A percentile compares a stretch with the other conserved stretches of the same genome.
phyloP scores from a whole-genome alignment of 2,329 filamentous ascomycete genomes.

The Penicillium aurantiogriseum region DNA sequence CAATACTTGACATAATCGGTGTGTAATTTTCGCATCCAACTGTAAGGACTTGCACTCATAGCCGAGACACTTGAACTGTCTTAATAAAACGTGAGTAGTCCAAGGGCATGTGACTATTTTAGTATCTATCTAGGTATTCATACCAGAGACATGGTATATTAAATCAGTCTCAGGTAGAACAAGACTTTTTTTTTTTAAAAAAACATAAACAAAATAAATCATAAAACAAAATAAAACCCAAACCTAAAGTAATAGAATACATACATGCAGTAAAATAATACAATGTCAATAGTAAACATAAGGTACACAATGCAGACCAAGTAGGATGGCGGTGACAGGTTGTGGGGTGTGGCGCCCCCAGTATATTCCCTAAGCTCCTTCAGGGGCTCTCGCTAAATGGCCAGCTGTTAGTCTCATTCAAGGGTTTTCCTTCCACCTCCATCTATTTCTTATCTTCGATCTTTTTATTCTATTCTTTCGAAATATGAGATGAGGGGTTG shows the following conservation, averaged over 20 bases:
- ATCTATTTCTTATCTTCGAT: slow-evolving; percentile 11
- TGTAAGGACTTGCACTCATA: background rate
- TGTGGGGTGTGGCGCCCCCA: slow-evolving; percentile 28
- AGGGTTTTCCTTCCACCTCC: slow-evolving; percentile 15
- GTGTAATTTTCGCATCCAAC: slow-evolving; percentile 14
- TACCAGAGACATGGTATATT: background rate
- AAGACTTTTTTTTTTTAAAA: background rate
- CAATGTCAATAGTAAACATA: background rate
- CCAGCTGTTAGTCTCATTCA: slow-evolving; percentile 22
- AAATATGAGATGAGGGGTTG: slow-evolving; percentile 29
- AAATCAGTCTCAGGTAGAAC: background rate
- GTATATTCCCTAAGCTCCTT: slow-evolving; percentile 27
- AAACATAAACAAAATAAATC: no score
- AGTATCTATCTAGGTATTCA: background rate
- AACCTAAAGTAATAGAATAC: background rate
- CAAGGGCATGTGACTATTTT: background rate
- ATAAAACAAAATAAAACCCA: no score
- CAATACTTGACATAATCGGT: slow-evolving; percentile 28
- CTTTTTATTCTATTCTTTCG: slow-evolving; percentile 21
- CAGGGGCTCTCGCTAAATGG: slow-evolving; percentile 31
- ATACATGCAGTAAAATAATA: background rate
- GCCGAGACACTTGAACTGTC: background rate
- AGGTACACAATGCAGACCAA: slow-evolving; percentile 1
- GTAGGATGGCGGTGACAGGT: slow-evolving; percentile 25
- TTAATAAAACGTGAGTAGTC: background rate